These are phyloP conservation scores for Meira miltonrushii DNA, from an alignment of 1,284 basidiomycete species.

Conservation along the genomic window DNA sequence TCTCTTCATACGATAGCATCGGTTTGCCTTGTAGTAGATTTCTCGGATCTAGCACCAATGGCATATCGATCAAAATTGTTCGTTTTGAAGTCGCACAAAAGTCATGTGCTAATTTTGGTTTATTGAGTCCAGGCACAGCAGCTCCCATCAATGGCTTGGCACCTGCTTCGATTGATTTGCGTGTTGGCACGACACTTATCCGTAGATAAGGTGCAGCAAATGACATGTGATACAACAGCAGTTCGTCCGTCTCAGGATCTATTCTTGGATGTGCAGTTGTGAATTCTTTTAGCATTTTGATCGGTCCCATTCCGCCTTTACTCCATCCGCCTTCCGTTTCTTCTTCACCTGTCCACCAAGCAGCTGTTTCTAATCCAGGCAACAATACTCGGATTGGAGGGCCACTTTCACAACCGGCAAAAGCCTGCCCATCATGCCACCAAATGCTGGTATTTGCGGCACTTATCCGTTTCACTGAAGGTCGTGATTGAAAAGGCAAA, in stretches of 20 bases:
- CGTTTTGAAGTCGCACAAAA: constrained; percentile 54
- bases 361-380: constrained; percentile 56
- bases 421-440: constrained; percentile 55
- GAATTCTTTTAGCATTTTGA: constrained; percentile 55
- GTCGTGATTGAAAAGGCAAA: constrained; percentile 19
- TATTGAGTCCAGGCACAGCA: constrained; percentile 33
- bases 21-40: constrained; percentile 56
- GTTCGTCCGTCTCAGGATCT: constrained; percentile 56
- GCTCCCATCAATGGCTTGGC: constrained; percentile 25
- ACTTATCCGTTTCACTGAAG: constrained; percentile 31
- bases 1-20: constrained; percentile 55
- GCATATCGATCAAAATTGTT: constrained; percentile 57
- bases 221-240: constrained; percentile 56
- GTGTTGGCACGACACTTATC: constrained; percentile 55
- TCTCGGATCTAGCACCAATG: constrained; percentile 56
- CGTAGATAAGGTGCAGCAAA: constrained; percentile 55
- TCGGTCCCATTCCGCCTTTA: constrained; percentile 12
- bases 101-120: constrained; percentile 58
- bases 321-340: not conserved
- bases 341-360: constrained; percentile 50
- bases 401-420: constrained; percentile 57
- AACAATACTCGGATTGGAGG: constrained; percentile 55
- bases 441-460: constrained; percentile 57
- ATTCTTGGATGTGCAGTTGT: constrained; percentile 57
- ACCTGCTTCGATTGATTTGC: not conserved